Evolutionary conservation across 352 stramenopile species (phyloP).

Genomic region (Phytophthora colocasiae): DNA sequence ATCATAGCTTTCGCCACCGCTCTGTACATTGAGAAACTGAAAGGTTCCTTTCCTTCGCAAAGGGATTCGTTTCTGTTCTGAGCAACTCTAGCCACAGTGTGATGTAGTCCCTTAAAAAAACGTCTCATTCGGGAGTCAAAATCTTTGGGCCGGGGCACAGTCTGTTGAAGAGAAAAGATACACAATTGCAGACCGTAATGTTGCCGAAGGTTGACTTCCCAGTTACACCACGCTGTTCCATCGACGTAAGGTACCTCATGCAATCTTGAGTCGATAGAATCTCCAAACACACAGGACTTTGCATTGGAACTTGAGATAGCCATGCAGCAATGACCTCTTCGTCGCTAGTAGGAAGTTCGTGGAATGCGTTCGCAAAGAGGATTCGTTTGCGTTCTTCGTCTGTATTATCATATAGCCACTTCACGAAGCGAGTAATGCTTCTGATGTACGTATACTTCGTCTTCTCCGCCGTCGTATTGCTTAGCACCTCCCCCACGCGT

Average conservation of each 20-base stretch:
- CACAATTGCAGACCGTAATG: not conserved
- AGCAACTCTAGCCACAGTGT: too few species aligned
- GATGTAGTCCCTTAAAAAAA: too few species aligned
- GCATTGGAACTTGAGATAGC: too few species aligned
- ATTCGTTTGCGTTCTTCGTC: not conserved
- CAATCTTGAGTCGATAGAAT: too few species aligned
- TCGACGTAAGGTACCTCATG: not conserved
- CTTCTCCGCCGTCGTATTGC: not conserved
- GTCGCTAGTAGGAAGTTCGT: not conserved
- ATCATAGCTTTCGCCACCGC: too few species aligned
- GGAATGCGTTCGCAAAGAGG: not conserved
- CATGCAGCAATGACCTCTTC: too few species aligned
- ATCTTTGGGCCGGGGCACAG: not conserved
- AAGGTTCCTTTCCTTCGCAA: too few species aligned
- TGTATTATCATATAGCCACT: not conserved
- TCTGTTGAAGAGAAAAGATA: conserved; percentile 3
- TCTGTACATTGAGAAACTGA: too few species aligned
- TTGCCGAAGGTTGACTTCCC: conserved; percentile 8
- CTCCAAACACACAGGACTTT: too few species aligned
- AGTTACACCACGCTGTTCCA: conserved; percentile 2
- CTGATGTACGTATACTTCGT: not conserved
- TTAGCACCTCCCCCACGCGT: not conserved
- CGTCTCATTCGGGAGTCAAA: conserved; percentile 2
- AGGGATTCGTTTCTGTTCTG: too few species aligned
- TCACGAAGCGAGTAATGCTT: not conserved